Base-by-base conservation (phyloP, 83 land plant species). In the Thuja plicata region DNA sequence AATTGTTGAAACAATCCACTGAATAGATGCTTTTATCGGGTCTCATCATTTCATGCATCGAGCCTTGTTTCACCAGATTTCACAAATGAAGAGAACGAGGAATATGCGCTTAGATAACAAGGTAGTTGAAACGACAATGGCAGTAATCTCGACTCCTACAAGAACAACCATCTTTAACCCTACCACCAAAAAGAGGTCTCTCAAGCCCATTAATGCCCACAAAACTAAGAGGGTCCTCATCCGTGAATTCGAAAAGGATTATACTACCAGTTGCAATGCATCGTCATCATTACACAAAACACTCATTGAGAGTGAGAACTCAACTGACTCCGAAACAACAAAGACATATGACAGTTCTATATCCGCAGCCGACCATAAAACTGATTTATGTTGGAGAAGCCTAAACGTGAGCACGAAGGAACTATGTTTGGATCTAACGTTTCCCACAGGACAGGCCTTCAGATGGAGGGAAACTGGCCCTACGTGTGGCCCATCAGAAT, bases 361-460 rank as follows among this genome's bases (percentile, higher is more conserved):
- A 34, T 85, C 16, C 2, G 34, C 54, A 34, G 16, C 3, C 7
- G 62, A 55, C 54, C 27, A 46, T 46, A 83, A 82, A 79, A 46
- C 43, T 52, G 92, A 38, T 16, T 83, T 78, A 19, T 66, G 88
- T 34, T 98, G 99, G 99, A 70, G 85, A 34, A 95, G 94, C 76
- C 95, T 98, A 55, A 89, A 90, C 43, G 87, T 94, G 48, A 87
- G 87, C 34, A 91, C 76, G 19, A 89, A 93, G n/a, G 99, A 98
- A 92, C 95, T 98, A 62, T 93, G 89, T 86, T 90, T 97, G 73
- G 94, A 96, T 34, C 96, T 98, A 88, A 98, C 99, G 2, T 94
- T 98, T 82, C 97, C 94, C 66, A 98, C 99, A 17, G 99, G 99
- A 86, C 99, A 98, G 89, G 94, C 95, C 89, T 98, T 98, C 93